phyloP scores from a whole-genome alignment of 1,139 yeast genomes.

The Hemisphaericaspora xylofermentans region DNA sequence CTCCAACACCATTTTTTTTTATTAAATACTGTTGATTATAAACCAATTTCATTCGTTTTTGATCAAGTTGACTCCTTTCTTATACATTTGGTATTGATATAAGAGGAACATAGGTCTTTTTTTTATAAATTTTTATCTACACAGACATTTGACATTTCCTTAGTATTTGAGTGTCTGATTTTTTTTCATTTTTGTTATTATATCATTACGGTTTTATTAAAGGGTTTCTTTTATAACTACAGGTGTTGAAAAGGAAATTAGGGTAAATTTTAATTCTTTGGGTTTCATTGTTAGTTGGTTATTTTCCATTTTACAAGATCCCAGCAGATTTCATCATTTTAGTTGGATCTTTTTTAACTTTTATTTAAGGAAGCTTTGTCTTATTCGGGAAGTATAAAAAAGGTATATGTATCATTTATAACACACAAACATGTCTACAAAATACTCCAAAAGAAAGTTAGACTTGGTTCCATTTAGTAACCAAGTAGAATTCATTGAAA shows the following conservation, averaged over 20 bases:
- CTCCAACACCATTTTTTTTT: too few relatives aligned
- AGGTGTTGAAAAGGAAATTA: background rate
- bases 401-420: background rate
- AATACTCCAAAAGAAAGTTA: constrained; percentile 29
- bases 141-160: too few relatives aligned
- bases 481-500: constrained; percentile 30
- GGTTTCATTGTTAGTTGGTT: background rate
- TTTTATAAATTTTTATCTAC: too few relatives aligned
- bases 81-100: too few relatives aligned
- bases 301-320: too few relatives aligned
- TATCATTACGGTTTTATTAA: background rate
- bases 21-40: too few relatives aligned
- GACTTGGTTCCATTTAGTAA: constrained; percentile 29
- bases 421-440: background rate
- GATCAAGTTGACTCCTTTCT: background rate
- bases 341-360: too few relatives aligned
- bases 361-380: too few relatives aligned
- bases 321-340: too few relatives aligned
- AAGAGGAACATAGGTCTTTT: too few relatives aligned
- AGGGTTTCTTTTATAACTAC: constrained; percentile 9
- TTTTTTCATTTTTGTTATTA: background rate
- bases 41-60: background rate
- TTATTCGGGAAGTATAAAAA: background rate
- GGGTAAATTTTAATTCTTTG: background rate
- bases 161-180: background rate